phyloP scores from a whole-genome alignment of 2,329 filamentous ascomycete genomes.

The Hymenoscyphus fructigenus region DNA sequence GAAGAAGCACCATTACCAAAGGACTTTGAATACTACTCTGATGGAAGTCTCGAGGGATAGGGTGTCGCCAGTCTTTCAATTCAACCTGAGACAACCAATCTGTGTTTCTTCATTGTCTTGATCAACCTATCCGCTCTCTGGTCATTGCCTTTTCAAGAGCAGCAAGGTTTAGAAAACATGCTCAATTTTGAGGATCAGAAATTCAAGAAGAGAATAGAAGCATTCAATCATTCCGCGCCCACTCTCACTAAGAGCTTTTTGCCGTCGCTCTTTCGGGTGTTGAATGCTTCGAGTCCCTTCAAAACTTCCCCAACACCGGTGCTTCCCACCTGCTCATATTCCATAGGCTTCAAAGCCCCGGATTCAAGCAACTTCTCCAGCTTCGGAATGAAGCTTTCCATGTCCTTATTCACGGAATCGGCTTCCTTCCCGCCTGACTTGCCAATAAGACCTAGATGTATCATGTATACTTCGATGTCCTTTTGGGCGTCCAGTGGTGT shows the following conservation, averaged over 20 bases:
- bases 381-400: slow-evolving; percentile 21
- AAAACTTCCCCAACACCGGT: slow-evolving; percentile 23
- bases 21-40: slow-evolving; percentile 32
- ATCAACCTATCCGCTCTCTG: too few species aligned
- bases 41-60: slow-evolving; percentile 27
- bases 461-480: slow-evolving; percentile 22
- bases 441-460: slow-evolving; percentile 26
- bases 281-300: slow-evolving; percentile 23
- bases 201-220: not conserved
- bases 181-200: not conserved
- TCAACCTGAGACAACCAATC: not conserved
- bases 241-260: slow-evolving; percentile 27
- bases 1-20: slow-evolving; percentile 29
- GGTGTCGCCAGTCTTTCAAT: too few species aligned
- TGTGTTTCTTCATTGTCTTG: not conserved
- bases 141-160: not conserved
- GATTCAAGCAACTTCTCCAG: slow-evolving; percentile 22
- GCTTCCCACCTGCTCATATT: slow-evolving; percentile 26
- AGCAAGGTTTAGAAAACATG: not conserved
- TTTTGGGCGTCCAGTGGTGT: slow-evolving; percentile 17
- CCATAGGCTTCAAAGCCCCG: slow-evolving; percentile 25
- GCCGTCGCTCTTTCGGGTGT: slow-evolving; percentile 18
- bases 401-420: slow-evolving; percentile 21
- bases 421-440: slow-evolving; percentile 18
- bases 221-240: not conserved